These are phyloP conservation scores for Terana coerulea DNA, from an alignment of 768 basidiomycete genomes.

Conservation along the genomic window DNA sequence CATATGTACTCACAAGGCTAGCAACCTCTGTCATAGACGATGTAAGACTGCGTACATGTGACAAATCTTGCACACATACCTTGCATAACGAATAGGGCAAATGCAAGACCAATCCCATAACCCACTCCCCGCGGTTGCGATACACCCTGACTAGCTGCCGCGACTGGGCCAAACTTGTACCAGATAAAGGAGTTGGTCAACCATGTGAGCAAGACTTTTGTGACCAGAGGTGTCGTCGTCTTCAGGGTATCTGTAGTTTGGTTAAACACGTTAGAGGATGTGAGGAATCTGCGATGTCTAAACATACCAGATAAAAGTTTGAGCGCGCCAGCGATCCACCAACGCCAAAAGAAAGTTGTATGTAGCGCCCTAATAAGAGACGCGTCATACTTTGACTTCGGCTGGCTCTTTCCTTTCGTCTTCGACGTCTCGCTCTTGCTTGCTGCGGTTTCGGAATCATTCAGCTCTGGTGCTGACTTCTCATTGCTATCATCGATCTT, in stretches of 20 bases:
- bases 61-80: conserved; percentile 33
- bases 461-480: neutral
- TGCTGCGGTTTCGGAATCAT: neutral
- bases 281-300: neutral
- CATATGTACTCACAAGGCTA: conserved; percentile 22
- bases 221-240: conserved; percentile 54
- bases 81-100: conserved; percentile 61
- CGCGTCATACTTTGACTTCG: conserved; percentile 34
- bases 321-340: conserved; percentile 46
- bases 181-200: conserved; percentile 46
- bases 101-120: conserved; percentile 57
- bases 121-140: conserved; percentile 46
- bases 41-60: too few species aligned
- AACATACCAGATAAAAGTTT: conserved; percentile 36
- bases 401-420: conserved; percentile 7
- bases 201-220: conserved; percentile 58
- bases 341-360: conserved; percentile 41
- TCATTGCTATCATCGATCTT: neutral
- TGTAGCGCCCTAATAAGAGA: conserved; percentile 48
- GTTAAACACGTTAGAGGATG: neutral
- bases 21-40: conserved; percentile 29
- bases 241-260: conserved; percentile 39
- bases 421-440: neutral
- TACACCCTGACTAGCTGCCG: conserved; percentile 33
- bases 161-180: conserved; percentile 32